These are phyloP conservation scores for Magnusiomyces ingens DNA, from an alignment of 1,139 yeast species.

Conservation along the genomic window DNA sequence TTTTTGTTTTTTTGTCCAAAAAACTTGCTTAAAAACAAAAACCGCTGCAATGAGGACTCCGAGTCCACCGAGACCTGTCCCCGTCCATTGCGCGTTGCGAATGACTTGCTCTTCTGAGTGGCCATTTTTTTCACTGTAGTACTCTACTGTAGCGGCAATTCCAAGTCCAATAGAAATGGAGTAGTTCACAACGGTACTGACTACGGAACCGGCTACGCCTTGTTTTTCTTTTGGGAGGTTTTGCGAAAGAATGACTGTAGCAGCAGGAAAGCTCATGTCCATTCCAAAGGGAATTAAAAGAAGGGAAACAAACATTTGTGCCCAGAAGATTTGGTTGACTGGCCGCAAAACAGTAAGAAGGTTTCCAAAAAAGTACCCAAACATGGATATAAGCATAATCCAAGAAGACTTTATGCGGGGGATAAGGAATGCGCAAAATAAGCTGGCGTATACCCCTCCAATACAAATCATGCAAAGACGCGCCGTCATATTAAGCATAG, in stretches of 20 bases:
- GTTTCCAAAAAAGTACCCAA: conserved; percentile 39
- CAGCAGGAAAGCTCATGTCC: conserved; percentile 64
- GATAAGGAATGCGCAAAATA: conserved; percentile 39
- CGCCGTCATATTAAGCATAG: conserved; percentile 38
- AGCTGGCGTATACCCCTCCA: conserved; percentile 44
- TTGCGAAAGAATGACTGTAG: conserved; percentile 45
- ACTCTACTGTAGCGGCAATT: conserved; percentile 55
- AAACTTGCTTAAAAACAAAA: neutral
- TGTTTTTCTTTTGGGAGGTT: conserved; percentile 50
- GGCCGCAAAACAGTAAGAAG: conserved; percentile 43
- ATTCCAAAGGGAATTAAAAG: conserved; percentile 51
- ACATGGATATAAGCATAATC: conserved; percentile 43
- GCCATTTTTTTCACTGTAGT: conserved; percentile 33
- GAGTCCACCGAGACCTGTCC: conserved; percentile 46
- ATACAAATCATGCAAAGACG: conserved; percentile 38
- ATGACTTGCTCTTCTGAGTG: conserved; percentile 36
- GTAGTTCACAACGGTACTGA: conserved; percentile 55
- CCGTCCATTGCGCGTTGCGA: conserved; percentile 43
- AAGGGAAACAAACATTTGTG: conserved; percentile 44
- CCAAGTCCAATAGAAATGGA: conserved; percentile 60
- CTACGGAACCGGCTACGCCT: conserved; percentile 60
- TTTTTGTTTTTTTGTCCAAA: neutral
- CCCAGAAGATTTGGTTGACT: conserved; percentile 46
- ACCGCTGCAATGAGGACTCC: conserved; percentile 35
- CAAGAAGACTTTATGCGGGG: conserved; percentile 36